These are phyloP conservation scores for Auxenochlorella protothecoides DNA, from an alignment of 139 green algal genomes.

Conservation along the genomic window DNA sequence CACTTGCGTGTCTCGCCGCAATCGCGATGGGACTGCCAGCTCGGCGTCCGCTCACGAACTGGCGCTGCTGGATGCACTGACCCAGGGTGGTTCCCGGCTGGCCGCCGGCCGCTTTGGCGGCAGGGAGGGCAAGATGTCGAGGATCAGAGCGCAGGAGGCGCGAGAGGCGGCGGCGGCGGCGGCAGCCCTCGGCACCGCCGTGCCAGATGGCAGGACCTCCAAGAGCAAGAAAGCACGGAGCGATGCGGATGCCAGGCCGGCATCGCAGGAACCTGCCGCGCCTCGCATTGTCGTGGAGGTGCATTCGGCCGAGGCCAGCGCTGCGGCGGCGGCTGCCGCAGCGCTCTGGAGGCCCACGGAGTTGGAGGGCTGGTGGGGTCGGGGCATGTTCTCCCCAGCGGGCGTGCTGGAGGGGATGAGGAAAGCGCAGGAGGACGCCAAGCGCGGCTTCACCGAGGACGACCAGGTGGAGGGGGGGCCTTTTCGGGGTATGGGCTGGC, in stretches of 20 bases:
- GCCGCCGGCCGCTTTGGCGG: conserved; percentile 50
- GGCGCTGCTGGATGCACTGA: conserved; percentile 44
- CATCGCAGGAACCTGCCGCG: neutral
- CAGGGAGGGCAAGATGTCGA: conserved; percentile 65
- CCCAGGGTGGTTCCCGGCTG: conserved; percentile 36
- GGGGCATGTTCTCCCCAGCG: neutral
- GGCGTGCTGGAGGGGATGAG: neutral
- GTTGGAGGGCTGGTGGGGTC: neutral
- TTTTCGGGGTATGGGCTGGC: too few relatives aligned
- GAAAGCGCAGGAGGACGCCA: neutral
- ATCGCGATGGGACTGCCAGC: conserved; percentile 55
- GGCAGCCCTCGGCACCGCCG: conserved; percentile 8
- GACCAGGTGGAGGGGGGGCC: neutral
- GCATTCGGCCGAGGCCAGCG: too few relatives aligned
- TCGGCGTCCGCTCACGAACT: conserved; percentile 45
- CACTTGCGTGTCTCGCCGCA: conserved; percentile 4
- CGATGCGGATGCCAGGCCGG: neutral
- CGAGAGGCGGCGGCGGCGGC: conserved; percentile 4
- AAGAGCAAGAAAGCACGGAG: neutral
- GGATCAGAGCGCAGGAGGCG: conserved; percentile 52
- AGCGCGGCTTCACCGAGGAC: neutral
- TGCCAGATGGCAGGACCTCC: too few relatives aligned
- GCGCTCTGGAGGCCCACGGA: neutral
- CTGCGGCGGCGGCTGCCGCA: too few relatives aligned
- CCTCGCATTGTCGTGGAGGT: too few relatives aligned